Evolutionary conservation across 1,284 basidiomycete species (phyloP), one percentile per base, ranked within the genome.

Genomic region (Moniliella sp.): DNA sequence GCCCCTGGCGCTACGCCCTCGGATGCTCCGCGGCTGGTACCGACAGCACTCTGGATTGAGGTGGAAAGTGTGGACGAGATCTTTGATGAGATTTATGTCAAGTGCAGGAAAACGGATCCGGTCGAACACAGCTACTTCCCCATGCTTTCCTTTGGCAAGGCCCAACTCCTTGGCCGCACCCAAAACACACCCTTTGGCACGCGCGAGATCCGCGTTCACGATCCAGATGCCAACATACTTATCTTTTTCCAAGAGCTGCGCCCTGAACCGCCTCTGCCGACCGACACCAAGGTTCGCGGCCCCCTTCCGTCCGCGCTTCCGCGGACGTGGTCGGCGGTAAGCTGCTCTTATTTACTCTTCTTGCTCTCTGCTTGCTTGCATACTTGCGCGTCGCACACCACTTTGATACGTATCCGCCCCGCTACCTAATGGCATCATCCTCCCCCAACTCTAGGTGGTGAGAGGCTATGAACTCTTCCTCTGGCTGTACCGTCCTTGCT

Each of bases 161-260:
- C 21, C 8, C 21, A n/a, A 7, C 7, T 23, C 7, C 21, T 7
- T 23, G 21, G 21, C 7, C 21, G 21, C 7, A 7, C 21, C 8
- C 21, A 23, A n/a, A 23, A 23, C 21, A 23, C 21, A n/a, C 25
- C 31, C 23, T 32, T 18, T 18, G 31, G 31, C 8, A 32, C 31
- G 13, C 21, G 31, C 19, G 31, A 32, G 31, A 23, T 32, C 15
- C 11, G 18, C 8, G 25, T 32, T 3, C 12, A 25, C 13, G 31
- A 32, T 26, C 23, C 31, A 11, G 31, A 32, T 32, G 31, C 18
- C 4, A 32, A 32, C 13, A 21, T 18, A 25, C 12, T 32, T 15
- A 26, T 21, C 10, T 32, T 32, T 16, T 21, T 23, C 12, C 19
- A 25, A 11, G 31, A 32, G 19, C 25, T 32, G 12, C 19, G 31